Percentiles rank a stretch among this genome's conserved stretches.
Conservation (phyloP, 768 basidiomycete species). For the Glaciozyma martinii region DNA sequence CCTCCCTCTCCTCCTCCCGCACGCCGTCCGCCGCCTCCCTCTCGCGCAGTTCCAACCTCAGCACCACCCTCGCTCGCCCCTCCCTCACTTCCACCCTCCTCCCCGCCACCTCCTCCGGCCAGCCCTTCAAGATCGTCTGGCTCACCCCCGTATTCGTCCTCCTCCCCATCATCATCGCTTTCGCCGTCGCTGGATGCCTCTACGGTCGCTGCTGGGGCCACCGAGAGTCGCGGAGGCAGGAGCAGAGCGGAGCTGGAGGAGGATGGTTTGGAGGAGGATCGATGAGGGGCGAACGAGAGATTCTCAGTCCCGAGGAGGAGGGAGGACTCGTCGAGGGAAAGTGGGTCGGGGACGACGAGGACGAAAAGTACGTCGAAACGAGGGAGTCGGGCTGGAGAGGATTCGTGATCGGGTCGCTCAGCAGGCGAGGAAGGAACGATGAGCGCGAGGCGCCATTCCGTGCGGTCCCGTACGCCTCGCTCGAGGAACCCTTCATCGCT, state of each 20-base stretch:
- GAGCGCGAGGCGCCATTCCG: conserved; percentile 9
- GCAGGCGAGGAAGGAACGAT: background rate
- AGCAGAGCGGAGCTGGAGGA: background rate
- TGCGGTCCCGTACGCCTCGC: conserved; percentile 15
- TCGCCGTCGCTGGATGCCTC: conserved; percentile 12
- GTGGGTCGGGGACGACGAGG: conserved; percentile 1
- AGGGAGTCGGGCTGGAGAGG: too few relatives aligned
- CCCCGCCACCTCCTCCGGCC: background rate
- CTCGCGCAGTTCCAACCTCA: background rate
- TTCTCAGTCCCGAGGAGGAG: conserved; percentile 7
- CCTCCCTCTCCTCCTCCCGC: background rate
- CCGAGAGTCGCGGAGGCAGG: background rate
- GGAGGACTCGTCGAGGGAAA: conserved; percentile 12
- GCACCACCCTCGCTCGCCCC: background rate
- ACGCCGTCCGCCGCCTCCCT: background rate
- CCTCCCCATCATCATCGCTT: conserved; percentile 14
- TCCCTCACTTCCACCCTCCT: background rate
- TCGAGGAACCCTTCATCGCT: conserved; percentile 21
- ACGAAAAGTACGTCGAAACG: conserved; percentile 5
- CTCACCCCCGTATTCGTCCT: conserved; percentile 26
- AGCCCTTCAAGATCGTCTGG: conserved; percentile 19
- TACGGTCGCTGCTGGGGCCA: conserved; percentile 26
- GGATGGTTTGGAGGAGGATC: background rate
- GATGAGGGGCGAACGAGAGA: background rate
- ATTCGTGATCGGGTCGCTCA: too few relatives aligned